phyloP scores from a whole-genome alignment of 345 rosid genomes.

The Kandelia obovata region DNA sequence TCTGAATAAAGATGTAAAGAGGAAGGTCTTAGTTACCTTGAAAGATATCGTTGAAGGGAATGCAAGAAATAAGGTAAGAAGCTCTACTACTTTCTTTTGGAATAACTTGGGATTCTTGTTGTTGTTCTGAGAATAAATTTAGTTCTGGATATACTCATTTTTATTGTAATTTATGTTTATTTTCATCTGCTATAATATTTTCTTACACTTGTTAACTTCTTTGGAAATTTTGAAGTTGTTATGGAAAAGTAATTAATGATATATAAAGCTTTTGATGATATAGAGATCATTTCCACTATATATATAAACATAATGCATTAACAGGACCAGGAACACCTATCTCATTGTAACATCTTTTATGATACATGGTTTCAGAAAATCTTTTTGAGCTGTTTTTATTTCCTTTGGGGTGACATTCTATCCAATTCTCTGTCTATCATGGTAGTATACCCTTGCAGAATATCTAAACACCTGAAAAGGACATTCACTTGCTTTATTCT shows the following conservation, averaged over 20 bases:
- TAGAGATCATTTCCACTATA: too few species aligned
- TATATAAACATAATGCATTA: too few species aligned
- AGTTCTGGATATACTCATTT: background rate
- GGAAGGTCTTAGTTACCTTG: constrained; percentile 48
- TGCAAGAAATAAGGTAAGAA: constrained; percentile 53
- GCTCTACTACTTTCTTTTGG: background rate
- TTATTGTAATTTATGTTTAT: background rate
- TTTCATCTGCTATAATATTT: background rate
- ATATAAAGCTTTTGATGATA: background rate
- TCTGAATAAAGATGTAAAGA: constrained; percentile 47
- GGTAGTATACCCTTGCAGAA: background rate
- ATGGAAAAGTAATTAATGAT: background rate
- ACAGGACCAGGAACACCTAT: too few species aligned
- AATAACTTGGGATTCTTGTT: background rate
- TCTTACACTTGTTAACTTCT: background rate
- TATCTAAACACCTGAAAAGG: background rate
- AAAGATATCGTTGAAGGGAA: constrained; percentile 53
- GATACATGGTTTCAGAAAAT: background rate
- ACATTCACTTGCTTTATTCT: background rate
- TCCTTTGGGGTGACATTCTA: background rate
- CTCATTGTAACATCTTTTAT: background rate
- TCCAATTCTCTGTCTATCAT: background rate
- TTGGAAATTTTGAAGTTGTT: background rate
- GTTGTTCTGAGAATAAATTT: background rate
- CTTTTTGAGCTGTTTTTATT: background rate